These are phyloP conservation scores for Boletus sensibilis DNA, from an alignment of 768 basidiomycete species.

Conservation along the genomic window DNA sequence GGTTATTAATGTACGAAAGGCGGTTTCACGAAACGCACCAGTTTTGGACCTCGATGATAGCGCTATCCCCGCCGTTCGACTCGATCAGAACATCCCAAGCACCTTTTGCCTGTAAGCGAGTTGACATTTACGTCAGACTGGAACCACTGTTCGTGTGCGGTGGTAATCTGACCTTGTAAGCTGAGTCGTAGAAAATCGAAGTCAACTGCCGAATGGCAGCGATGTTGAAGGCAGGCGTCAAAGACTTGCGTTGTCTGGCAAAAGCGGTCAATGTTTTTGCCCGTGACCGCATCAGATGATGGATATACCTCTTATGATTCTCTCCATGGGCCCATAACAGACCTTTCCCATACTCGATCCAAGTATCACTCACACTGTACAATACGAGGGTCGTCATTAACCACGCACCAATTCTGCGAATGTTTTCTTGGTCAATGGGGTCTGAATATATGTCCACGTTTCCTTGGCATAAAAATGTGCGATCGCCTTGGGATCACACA, in stretches of 20 bases:
- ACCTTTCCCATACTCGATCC: constrained; percentile 26
- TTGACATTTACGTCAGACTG: not conserved
- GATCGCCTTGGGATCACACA: constrained; percentile 42
- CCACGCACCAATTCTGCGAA: constrained; percentile 25
- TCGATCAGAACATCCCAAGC: constrained; percentile 30
- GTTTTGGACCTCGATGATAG: constrained; percentile 37
- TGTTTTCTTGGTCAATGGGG: constrained; percentile 31
- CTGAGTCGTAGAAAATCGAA: constrained; percentile 40
- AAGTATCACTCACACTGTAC: not conserved
- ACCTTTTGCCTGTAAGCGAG: constrained; percentile 23
- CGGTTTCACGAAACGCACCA: constrained; percentile 18
- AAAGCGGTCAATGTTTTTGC: not conserved
- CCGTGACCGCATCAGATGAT: not conserved
- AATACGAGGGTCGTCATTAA: no score
- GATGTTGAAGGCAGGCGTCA: constrained; percentile 40
- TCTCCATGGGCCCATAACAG: constrained; percentile 38
- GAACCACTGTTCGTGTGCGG: not conserved
- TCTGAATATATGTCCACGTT: constrained; percentile 41
- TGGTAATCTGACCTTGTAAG: constrained; percentile 8
- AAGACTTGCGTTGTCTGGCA: constrained; percentile 35
- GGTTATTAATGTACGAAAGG: not conserved
- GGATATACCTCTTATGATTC: constrained; percentile 42
- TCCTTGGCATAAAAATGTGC: constrained; percentile 17
- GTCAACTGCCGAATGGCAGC: constrained; percentile 37
- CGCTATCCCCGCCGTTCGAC: constrained; percentile 7